phyloP scores from a whole-genome alignment of 2,329 filamentous ascomycete species.

The Talaromyces sp. region DNA sequence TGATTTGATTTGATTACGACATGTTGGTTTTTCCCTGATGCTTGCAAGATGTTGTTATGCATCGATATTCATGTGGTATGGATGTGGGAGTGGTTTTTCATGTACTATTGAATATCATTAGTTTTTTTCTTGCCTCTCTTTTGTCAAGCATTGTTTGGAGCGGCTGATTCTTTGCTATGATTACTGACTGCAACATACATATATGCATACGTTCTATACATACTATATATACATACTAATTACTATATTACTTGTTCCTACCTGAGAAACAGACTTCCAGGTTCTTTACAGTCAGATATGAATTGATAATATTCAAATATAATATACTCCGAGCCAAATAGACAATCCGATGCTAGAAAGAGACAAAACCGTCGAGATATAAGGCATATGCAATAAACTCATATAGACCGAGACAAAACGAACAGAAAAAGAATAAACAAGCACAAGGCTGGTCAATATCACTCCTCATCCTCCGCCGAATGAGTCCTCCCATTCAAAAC shows the following conservation, averaged over 20 bases:
- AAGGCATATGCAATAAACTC: slow-evolving; percentile 4
- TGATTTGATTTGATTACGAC: not conserved
- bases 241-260: not conserved
- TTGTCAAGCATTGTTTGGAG: not conserved
- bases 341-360: not conserved
- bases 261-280: not conserved
- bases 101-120: not conserved
- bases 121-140: not conserved
- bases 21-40: not conserved
- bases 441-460: not conserved
- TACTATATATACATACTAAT: slow-evolving; percentile 7
- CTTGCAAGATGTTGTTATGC: not conserved
- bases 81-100: not conserved
- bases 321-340: not conserved
- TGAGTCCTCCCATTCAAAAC: slow-evolving; percentile 42
- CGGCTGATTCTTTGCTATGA: not conserved
- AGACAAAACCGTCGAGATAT: not conserved
- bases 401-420: not conserved
- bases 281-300: not conserved
- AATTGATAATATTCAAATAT: not conserved
- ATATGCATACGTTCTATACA: not conserved
- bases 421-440: not conserved
- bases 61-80: not conserved
- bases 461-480: slow-evolving; percentile 25
- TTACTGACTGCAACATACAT: not conserved